Evolutionary conservation across 2,329 filamentous ascomycete species (phyloP).

Genomic region (Fusarium palustre): DNA sequence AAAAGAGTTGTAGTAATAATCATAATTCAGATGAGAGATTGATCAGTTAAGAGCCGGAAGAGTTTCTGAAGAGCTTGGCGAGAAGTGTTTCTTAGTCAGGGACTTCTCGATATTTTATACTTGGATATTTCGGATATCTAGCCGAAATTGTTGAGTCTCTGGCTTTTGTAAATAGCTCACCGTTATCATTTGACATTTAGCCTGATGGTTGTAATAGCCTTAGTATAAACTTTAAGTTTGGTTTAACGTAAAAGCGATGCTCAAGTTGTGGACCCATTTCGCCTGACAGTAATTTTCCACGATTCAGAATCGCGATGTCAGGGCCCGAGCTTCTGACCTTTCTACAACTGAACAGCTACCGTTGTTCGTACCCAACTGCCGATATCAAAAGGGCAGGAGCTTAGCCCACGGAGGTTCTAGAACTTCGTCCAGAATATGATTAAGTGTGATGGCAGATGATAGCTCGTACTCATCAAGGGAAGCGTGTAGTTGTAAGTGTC

Average conservation of each 20-base stretch:
- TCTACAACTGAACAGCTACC: not conserved
- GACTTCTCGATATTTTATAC: not conserved
- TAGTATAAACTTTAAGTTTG: not conserved
- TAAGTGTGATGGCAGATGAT: too few relatives aligned
- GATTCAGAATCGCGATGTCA: not conserved
- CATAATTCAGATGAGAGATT: not conserved
- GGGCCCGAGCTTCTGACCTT: not conserved
- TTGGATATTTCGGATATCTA: not conserved
- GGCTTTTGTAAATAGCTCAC: not conserved
- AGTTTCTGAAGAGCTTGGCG: not conserved
- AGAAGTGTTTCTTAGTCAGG: not conserved
- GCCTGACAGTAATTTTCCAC: not conserved
- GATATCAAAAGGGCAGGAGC: not conserved
- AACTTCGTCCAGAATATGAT: not conserved
- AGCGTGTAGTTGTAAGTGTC: too few relatives aligned
- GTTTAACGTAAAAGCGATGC: not conserved
- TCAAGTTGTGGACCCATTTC: not conserved
- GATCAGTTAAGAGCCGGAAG: not conserved
- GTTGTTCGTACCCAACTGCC: not conserved
- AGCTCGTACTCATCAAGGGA: too few relatives aligned
- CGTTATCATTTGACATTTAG: not conserved
- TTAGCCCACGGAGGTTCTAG: fast-evolving
- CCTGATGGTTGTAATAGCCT: not conserved
- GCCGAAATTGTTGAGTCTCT: not conserved
- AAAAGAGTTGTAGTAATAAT: not conserved